Conservation (phyloP, 768 basidiomycete species). For the Mycena albidolilacea region DNA sequence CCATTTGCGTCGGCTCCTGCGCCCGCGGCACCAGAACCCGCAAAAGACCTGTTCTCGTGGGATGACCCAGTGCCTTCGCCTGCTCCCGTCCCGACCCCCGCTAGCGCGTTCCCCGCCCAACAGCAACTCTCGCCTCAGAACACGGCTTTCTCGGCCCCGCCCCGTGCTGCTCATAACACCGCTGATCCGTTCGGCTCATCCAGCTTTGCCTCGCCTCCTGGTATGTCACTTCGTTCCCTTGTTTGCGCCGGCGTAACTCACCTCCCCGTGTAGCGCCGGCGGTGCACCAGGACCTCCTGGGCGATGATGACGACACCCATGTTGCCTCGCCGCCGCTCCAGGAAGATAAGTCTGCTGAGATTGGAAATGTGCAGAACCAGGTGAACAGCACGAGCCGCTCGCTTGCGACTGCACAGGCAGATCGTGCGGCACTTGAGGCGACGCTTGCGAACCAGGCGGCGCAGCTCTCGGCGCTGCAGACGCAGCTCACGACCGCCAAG, state of each 20-base stretch:
- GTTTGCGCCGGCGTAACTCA: constrained; percentile 34
- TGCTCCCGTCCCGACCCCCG: constrained; percentile 57
- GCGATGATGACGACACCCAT: constrained; percentile 77
- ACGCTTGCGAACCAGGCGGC: constrained; percentile 76
- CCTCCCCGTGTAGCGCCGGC: constrained; percentile 26
- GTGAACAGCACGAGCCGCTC: constrained; percentile 84
- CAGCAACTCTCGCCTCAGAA: constrained; percentile 49
- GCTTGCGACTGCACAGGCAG: constrained; percentile 73
- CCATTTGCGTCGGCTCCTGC: constrained; percentile 54
- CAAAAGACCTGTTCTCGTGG: constrained; percentile 63
- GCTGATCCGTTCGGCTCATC: constrained; percentile 68
- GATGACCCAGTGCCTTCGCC: constrained; percentile 71
- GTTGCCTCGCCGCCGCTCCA: constrained; percentile 68
- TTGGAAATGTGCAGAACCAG: constrained; percentile 91
- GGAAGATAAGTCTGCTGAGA: constrained; percentile 81
- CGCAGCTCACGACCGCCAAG: constrained; percentile 86
- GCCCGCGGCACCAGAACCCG: constrained; percentile 62
- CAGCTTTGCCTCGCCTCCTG: constrained; percentile 31
- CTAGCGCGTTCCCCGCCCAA: constrained; percentile 51
- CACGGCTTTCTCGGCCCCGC: constrained; percentile 50
- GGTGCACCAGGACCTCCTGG: constrained; percentile 71
- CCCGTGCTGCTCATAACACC: constrained; percentile 37
- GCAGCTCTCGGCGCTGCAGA: constrained; percentile 85
- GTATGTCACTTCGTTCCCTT: constrained; percentile 43
- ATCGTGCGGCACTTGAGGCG: constrained; percentile 77